These are phyloP conservation scores for Bretschneidera sinensis DNA, from an alignment of 345 rosid genomes.

Conservation along the genomic window DNA sequence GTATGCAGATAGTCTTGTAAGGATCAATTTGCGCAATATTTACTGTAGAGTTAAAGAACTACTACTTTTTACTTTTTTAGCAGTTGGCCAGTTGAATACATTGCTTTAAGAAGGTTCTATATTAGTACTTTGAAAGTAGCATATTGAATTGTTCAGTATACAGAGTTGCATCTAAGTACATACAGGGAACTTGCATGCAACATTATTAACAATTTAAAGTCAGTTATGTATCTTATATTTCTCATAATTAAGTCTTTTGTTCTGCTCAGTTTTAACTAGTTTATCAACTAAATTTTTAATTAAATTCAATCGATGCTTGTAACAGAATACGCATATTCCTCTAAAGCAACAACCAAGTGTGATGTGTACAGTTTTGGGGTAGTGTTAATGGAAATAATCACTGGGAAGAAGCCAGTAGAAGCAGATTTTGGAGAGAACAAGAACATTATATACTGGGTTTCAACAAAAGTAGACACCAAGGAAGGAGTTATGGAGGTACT, in stretches of 20 bases:
- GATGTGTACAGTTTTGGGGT: constrained; percentile 95
- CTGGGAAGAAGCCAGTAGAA: constrained; percentile 78
- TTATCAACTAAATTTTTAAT: constrained; percentile 3
- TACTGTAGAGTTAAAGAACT: too few relatives aligned
- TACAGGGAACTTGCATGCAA: background rate
- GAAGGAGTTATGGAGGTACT: constrained; percentile 68
- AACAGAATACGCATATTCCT: constrained; percentile 83
- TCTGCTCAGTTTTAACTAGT: background rate
- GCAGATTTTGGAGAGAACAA: constrained; percentile 75
- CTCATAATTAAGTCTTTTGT: background rate
- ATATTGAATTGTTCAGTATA: too few relatives aligned
- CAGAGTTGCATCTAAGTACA: too few relatives aligned
- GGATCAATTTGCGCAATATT: too few relatives aligned
- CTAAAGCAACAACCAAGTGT: constrained; percentile 81
- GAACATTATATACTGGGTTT: constrained; percentile 77
- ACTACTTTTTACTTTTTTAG: background rate
- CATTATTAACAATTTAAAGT: background rate
- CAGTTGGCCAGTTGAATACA: background rate
- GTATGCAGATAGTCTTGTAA: too few relatives aligned
- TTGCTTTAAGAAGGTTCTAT: too few relatives aligned
- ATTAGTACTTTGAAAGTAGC: too few relatives aligned
- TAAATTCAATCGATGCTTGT: constrained; percentile 5
- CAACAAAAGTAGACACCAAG: constrained; percentile 62
- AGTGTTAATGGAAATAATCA: constrained; percentile 80
- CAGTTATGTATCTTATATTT: too few relatives aligned